These are phyloP conservation scores for Kingdonia uniflora DNA, from an alignment of 164 flowering plant species.

Conservation along the genomic window DNA sequence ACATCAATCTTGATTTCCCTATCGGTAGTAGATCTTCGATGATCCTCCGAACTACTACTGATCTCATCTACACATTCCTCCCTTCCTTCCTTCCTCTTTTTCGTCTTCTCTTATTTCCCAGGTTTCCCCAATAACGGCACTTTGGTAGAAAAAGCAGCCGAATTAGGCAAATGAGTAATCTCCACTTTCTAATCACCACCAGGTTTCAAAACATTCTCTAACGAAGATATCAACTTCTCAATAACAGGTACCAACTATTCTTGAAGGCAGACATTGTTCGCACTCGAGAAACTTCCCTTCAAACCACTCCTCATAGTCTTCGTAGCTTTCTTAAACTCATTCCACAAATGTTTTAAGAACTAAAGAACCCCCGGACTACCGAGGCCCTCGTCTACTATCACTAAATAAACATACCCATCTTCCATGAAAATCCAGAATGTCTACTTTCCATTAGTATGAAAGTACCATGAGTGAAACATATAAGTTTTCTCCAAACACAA, in stretches of 20 bases:
- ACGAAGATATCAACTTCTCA: too few relatives aligned
- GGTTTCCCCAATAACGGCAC: constrained; percentile 5
- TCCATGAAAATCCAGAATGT: constrained; percentile 42
- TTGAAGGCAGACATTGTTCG: constrained; percentile 30
- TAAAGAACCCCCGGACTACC: constrained; percentile 33
- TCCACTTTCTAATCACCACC: background rate
- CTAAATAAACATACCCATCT: constrained; percentile 53
- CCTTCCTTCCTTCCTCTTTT: constrained; percentile 5
- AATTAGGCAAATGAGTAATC: background rate
- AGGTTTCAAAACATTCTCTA: too few relatives aligned
- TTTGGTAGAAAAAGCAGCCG: background rate
- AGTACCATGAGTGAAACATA: constrained; percentile 56
- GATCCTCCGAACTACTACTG: constrained; percentile 40
- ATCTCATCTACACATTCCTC: constrained; percentile 14
- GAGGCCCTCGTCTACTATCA: constrained; percentile 46
- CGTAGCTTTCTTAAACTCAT: constrained; percentile 48
- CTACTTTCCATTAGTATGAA: constrained; percentile 36
- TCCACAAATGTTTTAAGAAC: constrained; percentile 54
- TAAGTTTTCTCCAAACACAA: constrained; percentile 54
- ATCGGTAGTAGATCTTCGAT: too few relatives aligned
- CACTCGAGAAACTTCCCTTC: constrained; percentile 9
- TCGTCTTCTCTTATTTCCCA: constrained; percentile 5
- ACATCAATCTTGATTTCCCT: too few relatives aligned
- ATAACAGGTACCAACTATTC: constrained; percentile 58
- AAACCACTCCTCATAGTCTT: constrained; percentile 15